Conservation (phyloP, 2,329 filamentous ascomycete genomes). For the Diaporthe citrichinensis region DNA sequence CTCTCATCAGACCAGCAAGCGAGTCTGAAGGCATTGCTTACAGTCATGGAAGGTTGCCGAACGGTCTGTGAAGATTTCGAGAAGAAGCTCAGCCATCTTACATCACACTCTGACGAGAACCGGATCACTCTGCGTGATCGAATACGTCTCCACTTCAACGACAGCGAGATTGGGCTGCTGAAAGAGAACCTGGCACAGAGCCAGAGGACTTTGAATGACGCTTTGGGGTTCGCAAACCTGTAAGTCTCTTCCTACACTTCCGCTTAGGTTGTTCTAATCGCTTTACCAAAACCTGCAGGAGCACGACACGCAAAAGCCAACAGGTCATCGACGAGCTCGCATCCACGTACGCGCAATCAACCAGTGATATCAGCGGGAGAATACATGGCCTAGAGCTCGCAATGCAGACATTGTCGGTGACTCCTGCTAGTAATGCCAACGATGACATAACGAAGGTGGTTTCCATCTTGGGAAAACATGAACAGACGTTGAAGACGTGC, state of each 20-base stretch:
- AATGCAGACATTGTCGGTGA: neutral
- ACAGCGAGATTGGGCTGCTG: constrained; percentile 17
- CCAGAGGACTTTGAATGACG: constrained; percentile 23
- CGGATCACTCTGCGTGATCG: constrained; percentile 12
- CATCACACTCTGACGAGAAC: constrained; percentile 18
- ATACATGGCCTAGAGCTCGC: neutral
- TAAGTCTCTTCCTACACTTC: neutral
- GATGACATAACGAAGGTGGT: neutral
- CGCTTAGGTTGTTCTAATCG: neutral
- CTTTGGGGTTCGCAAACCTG: constrained; percentile 20
- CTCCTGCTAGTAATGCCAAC: neutral
- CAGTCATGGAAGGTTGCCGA: constrained; percentile 9
- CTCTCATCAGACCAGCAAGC: neutral
- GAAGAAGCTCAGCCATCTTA: neutral
- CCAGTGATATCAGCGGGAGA: neutral
- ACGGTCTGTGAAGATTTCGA: constrained; percentile 6
- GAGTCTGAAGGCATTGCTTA: neutral
- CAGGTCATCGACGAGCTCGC: constrained; percentile 11
- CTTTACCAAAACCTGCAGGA: neutral
- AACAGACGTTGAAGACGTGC: neutral
- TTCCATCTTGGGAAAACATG: neutral
- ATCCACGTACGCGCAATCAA: neutral
- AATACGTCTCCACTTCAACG: constrained; percentile 28
- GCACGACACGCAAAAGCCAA: neutral
- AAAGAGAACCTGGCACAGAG: constrained; percentile 31